Base-by-base conservation (phyloP, 1,139 yeast species). In the Pichia sorboxylosa region DNA sequence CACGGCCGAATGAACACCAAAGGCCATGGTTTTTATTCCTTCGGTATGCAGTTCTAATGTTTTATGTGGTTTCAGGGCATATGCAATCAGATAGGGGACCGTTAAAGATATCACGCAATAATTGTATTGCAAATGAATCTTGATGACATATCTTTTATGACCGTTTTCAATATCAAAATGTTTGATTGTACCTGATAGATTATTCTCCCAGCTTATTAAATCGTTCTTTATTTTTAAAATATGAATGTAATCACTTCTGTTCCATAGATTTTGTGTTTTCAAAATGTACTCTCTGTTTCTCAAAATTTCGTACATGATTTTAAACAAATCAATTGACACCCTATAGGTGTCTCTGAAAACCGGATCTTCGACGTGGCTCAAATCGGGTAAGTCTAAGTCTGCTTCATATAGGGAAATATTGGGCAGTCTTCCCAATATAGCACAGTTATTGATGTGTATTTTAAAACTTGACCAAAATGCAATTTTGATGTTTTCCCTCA, bases 371-470 rank as follows among this genome's bases (percentile, higher is more conserved):
- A 33, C 22, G 21, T 30, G 36, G 6, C 35, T 26, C 21, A 46
- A 29, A 18, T 41, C 30, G 4, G 56, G 56, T n/a, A 42, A 34
- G 10, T 40, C 47, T 18, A 51, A 29, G 28, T 49, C 48, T 14
- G 47, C 47, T 20, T 57, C 61, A 28, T 53, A 50, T 19, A 54
- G 47, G 22, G 46, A 45, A 18, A 58, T 43, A 21, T 47, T 47
- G 8, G 59, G 50, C 21, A 55, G 48, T 29, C 61, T 45, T 9
- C 63, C 64, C 38, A 58, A 50, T n/a, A 51, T 49, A 4, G 54
- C 43, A 33, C 58, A 50, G 17, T 54, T 40, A 5, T 46, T 42
- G 38, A 52, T 38, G 32, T 56, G 59, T 24, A 43, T 40, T 26
- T 52, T 54, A 31, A 55, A 54, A 18, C 54, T 29, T 1, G 61